Evolutionary conservation across 768 basidiomycete species (phyloP).

Genomic region (Termitomyces sp.): DNA sequence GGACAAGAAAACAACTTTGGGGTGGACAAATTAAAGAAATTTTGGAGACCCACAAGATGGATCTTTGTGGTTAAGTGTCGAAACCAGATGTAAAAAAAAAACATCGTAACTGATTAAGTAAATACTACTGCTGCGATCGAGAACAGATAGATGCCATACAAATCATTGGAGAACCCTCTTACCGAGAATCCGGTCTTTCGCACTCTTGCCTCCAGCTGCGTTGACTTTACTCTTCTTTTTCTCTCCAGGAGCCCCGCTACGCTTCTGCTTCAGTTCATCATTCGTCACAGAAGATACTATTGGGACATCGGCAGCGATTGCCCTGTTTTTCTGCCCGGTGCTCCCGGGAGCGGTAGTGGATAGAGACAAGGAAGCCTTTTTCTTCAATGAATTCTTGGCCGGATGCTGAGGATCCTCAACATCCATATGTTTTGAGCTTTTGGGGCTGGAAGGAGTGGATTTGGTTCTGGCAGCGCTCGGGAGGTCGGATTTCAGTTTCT

Average conservation of each 20-base stretch:
- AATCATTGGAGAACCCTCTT: slow-evolving; percentile 44
- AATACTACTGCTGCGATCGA: background rate
- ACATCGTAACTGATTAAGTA: background rate
- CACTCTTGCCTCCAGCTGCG: slow-evolving; percentile 45
- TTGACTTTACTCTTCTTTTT: slow-evolving; percentile 56
- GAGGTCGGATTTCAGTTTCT: background rate
- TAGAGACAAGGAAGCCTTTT: background rate
- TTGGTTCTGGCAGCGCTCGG: background rate
- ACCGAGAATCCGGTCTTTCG: slow-evolving; percentile 55
- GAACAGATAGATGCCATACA: background rate
- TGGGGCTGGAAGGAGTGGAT: background rate
- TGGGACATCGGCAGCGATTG: slow-evolving; percentile 8
- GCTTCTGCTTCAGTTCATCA: slow-evolving; percentile 56
- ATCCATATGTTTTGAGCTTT: background rate
- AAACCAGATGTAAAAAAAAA: background rate
- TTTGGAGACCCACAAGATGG: background rate
- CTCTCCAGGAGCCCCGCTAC: slow-evolving; percentile 39
- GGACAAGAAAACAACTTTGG: too few species aligned
- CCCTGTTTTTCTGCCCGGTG: slow-evolving; percentile 16
- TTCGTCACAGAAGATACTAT: slow-evolving; percentile 27
- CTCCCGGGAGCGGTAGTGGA: background rate
- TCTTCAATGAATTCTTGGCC: background rate
- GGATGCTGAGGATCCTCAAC: background rate
- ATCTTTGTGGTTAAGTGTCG: background rate
- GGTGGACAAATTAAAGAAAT: background rate